Evolutionary conservation across 164 flowering plant genomes (phyloP).

Genomic region (Umbellularia californica): DNA sequence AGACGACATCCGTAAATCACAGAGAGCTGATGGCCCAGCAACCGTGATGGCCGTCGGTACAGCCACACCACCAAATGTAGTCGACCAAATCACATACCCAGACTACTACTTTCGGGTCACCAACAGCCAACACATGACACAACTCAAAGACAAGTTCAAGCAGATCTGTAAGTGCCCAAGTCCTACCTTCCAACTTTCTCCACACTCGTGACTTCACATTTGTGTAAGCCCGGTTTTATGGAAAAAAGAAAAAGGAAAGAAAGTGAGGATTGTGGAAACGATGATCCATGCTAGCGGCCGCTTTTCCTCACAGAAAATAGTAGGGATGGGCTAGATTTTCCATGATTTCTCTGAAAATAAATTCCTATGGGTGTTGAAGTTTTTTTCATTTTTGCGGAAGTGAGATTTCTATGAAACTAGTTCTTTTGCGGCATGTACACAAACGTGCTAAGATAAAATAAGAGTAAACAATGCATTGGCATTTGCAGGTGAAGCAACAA

Average conservation of each 20-base stretch:
- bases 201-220: not conserved
- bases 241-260: not conserved
- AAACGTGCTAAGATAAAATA: not conserved
- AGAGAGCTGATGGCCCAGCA: slow-evolving; percentile 42
- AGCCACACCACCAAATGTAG: slow-evolving; percentile 34
- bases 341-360: no score
- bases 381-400: no score
- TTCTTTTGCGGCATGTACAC: not conserved
- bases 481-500: not conserved
- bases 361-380: no score
- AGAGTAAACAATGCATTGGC: not conserved
- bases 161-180: slow-evolving; percentile 41
- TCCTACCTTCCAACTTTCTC: not conserved
- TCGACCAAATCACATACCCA: slow-evolving; percentile 37
- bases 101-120: slow-evolving; percentile 49
- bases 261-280: no score
- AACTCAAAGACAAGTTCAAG: slow-evolving; percentile 44
- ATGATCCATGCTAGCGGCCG: no score
- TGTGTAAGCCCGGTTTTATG: not conserved
- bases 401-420: not conserved
- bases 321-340: no score
- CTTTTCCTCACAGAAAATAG: no score
- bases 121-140: slow-evolving; percentile 36
- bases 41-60: slow-evolving; percentile 46
- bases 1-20: slow-evolving; percentile 32